These are phyloP conservation scores for Salmacisia buchloeana DNA, from an alignment of 1,284 basidiomycete species.

Conservation along the genomic window DNA sequence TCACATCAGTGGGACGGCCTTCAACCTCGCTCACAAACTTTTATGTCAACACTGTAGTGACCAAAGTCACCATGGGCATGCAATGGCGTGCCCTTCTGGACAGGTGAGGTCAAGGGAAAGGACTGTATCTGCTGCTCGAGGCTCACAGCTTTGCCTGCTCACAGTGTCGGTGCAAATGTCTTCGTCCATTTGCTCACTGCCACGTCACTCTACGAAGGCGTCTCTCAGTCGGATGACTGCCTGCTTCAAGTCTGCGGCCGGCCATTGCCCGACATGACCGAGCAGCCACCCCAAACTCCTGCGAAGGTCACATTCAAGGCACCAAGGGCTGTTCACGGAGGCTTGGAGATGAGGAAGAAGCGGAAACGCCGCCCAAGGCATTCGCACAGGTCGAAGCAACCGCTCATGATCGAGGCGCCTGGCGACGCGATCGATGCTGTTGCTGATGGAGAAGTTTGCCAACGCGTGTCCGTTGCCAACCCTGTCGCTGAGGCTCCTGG, in stretches of 20 bases:
- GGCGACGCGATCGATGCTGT: not conserved
- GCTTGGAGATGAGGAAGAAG: not conserved
- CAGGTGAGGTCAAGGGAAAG: conserved; percentile 54
- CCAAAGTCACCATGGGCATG: conserved; percentile 58
- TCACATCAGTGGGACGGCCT: conserved; percentile 14
- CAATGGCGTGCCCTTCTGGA: conserved; percentile 66
- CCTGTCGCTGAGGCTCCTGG: not conserved
- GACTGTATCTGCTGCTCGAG: too few species aligned
- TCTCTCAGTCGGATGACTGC: conserved; percentile 65
- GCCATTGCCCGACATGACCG: conserved; percentile 58
- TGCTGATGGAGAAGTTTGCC: not conserved
- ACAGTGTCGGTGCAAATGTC: conserved; percentile 66
- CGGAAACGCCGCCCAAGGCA: not conserved
- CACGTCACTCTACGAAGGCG: conserved; percentile 65
- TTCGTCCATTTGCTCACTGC: conserved; percentile 69
- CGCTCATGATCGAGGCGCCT: not conserved
- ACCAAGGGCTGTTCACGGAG: too few species aligned
- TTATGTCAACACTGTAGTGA: conserved; percentile 69
- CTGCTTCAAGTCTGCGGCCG: conserved; percentile 71
- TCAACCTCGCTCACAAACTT: conserved; percentile 57
- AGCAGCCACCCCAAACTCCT: too few species aligned
- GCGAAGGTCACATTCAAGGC: too few species aligned
- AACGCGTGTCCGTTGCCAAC: not conserved
- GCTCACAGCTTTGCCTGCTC: not conserved
- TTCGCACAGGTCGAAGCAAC: not conserved